phyloP scores from a whole-genome alignment of 306 rosid genomes.

The Casuarina equisetifolia region DNA sequence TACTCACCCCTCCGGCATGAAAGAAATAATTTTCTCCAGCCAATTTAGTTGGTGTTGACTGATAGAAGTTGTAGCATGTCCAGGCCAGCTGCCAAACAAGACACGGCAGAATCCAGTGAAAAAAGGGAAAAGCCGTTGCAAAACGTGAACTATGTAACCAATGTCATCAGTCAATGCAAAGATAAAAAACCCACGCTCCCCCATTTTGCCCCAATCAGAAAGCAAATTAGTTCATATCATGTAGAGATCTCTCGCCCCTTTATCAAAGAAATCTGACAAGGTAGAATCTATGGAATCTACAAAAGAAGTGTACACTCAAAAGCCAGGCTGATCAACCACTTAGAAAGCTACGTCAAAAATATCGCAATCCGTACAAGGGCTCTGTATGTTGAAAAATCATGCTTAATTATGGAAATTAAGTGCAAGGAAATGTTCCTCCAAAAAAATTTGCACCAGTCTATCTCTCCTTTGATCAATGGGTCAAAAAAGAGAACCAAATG shows the following conservation, averaged over 20 bases:
- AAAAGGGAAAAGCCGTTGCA: background rate
- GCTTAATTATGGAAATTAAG: background rate
- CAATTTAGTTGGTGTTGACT: slow-evolving; percentile 91
- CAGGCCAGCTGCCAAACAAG: slow-evolving; percentile 83
- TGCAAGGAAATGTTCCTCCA: background rate
- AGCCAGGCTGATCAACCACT: background rate
- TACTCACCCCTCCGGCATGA: slow-evolving; percentile 70
- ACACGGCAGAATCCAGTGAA: slow-evolving; percentile 19
- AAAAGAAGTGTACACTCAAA: background rate
- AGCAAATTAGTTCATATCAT: background rate
- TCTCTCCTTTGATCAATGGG: background rate
- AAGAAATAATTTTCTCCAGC: slow-evolving; percentile 98
- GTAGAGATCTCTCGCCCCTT: background rate
- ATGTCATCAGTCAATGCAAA: slow-evolving; percentile 3
- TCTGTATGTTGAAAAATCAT: background rate
- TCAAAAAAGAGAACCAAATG: background rate
- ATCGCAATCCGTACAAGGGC: background rate
- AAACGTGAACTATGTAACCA: background rate
- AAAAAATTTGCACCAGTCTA: background rate
- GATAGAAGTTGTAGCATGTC: slow-evolving; percentile 99
- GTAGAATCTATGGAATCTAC: background rate
- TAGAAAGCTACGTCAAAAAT: background rate
- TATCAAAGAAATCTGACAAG: background rate
- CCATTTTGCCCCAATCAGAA: background rate
- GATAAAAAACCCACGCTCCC: background rate